Evolutionary conservation across 352 stramenopile species (phyloP).

Genomic region (Phytophthora sojae): DNA sequence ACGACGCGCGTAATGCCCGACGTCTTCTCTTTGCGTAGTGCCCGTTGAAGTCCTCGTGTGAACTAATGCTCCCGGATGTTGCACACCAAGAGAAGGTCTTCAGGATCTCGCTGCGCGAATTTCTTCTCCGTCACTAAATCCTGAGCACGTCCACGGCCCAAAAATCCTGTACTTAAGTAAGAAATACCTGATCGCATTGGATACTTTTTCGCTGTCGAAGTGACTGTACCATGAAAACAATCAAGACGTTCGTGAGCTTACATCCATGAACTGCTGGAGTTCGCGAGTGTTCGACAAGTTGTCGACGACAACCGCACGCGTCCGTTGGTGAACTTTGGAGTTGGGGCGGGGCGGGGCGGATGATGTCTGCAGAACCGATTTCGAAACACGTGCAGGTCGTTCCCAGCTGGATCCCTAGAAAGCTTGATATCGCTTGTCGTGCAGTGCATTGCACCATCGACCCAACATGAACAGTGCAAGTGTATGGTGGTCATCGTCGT

Average conservation of each 20-base stretch:
- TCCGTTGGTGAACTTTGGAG: neutral
- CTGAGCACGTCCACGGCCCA: conserved; percentile 4
- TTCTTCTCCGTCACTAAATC: neutral
- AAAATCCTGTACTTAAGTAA: neutral
- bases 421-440: neutral
- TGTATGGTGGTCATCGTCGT: neutral
- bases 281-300: neutral
- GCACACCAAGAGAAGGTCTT: neutral
- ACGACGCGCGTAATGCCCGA: conserved; percentile 1
- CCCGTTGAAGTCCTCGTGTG: neutral
- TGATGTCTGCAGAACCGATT: neutral
- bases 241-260: too few relatives aligned
- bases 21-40: neutral
- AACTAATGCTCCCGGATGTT: neutral
- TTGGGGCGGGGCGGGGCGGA: neutral
- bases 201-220: neutral
- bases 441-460: neutral
- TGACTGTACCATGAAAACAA: neutral
- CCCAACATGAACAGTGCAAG: neutral
- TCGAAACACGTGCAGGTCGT: neutral
- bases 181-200: too few relatives aligned
- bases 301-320: neutral
- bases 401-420: conserved; percentile 9
- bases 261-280: neutral
- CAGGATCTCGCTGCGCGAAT: conserved; percentile 19